Percentiles rank a stretch among this genome's conserved stretches.
Evolutionary conservation across 306 rosid species (phyloP).

Genomic region (Fagus sylvatica): DNA sequence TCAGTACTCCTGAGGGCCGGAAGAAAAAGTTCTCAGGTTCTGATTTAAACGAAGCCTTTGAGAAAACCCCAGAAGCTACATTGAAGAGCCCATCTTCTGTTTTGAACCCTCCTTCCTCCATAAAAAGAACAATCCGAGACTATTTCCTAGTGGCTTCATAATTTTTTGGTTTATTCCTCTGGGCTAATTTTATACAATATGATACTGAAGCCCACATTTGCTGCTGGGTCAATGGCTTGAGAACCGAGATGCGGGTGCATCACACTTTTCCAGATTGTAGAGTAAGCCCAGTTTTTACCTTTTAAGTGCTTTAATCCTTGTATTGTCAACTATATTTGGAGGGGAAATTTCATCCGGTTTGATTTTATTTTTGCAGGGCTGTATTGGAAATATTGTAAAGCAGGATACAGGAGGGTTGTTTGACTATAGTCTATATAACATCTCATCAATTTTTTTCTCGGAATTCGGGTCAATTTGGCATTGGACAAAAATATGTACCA

Average conservation of each 20-base stretch:
- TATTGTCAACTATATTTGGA: not conserved
- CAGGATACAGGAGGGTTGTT: slow-evolving; percentile 9
- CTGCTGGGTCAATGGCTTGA: slow-evolving; percentile 14
- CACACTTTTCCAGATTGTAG: slow-evolving; percentile 3
- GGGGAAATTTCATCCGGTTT: not conserved
- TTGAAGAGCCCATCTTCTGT: slow-evolving; percentile 90
- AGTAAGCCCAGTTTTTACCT: slow-evolving; percentile 32
- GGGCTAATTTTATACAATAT: slow-evolving; percentile 3
- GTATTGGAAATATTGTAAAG: slow-evolving; percentile 27
- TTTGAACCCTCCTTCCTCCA: slow-evolving; percentile 81
- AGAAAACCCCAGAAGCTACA: slow-evolving; percentile 74
- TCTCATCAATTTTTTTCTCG: not conserved
- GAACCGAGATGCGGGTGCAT: not conserved
- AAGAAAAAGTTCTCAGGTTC: slow-evolving; percentile 38
- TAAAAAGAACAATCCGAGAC: slow-evolving; percentile 82
- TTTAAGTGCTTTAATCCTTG: not conserved
- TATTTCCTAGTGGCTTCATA: slow-evolving; percentile 63
- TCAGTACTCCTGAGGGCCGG: slow-evolving; percentile 52
- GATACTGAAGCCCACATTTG: slow-evolving; percentile 10
- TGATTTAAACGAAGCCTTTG: slow-evolving; percentile 37
- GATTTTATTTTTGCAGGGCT: slow-evolving; percentile 40
- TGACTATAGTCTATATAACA: not conserved
- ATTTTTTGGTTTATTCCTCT: not conserved
- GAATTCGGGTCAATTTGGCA: slow-evolving; percentile 1
- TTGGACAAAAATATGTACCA: slow-evolving; percentile 5